A percentile compares a stretch with the other conserved stretches of the same genome.
Evolutionary conservation across 2,329 filamentous ascomycete genomes (phyloP).

Genomic region (Penicillium polonicum): DNA sequence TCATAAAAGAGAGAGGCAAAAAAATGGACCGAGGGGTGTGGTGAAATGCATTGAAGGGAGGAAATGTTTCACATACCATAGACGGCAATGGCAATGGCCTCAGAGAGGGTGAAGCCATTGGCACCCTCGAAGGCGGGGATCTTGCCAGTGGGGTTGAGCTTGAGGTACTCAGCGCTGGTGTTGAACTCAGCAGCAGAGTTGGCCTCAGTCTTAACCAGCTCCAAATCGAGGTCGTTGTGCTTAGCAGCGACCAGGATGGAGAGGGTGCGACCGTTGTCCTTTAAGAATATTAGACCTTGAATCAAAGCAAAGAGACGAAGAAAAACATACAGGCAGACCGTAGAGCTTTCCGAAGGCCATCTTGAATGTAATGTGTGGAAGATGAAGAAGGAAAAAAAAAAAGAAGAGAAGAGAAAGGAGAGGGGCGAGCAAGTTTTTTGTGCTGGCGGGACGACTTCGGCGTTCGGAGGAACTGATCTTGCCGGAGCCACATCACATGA

Average conservation of each 20-base stretch:
- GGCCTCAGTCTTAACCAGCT: constrained; percentile 66
- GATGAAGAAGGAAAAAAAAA: constrained; percentile 9
- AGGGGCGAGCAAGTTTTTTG: constrained; percentile 28
- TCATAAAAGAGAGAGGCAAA: constrained; percentile 49
- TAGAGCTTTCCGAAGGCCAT: constrained; percentile 99
- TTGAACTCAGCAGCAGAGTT: constrained; percentile 58
- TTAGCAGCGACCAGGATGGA: constrained; percentile 91
- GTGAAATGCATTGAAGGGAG: constrained; percentile 6
- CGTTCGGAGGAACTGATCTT: constrained; percentile 21
- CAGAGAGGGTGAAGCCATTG: constrained; percentile 85
- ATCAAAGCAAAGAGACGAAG: background rate
- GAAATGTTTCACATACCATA: constrained; percentile 71
- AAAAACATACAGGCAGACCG: constrained; percentile 68
- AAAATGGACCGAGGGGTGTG: background rate
- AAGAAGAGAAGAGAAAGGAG: constrained; percentile 11
- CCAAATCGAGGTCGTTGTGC: constrained; percentile 92
- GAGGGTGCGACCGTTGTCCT: constrained; percentile 88
- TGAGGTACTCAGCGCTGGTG: constrained; percentile 73
- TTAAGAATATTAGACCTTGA: constrained; percentile 41
- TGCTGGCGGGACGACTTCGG: constrained; percentile 18
- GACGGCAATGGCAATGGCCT: constrained; percentile 93
- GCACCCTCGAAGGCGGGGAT: constrained; percentile 88
- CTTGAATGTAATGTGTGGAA: constrained; percentile 46
- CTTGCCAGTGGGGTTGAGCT: constrained; percentile 84
- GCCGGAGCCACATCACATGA: constrained; percentile 20